Conservation (phyloP, 1,284 basidiomycete genomes). For the Tremellales sp. region DNA sequence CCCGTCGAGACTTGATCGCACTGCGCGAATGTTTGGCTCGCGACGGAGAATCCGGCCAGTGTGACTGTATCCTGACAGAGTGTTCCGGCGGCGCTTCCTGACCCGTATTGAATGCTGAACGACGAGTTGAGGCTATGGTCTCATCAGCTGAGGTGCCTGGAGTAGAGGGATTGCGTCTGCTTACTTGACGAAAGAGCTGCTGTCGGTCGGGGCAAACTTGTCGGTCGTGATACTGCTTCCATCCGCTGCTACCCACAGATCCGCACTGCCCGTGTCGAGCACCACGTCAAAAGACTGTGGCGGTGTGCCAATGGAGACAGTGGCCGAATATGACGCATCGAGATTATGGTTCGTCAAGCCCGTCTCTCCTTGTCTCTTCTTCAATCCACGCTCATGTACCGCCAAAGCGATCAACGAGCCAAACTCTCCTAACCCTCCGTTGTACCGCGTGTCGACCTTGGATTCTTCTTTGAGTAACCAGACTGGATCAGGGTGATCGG, state of each 20-base stretch:
- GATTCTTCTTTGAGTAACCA: slow-evolving; percentile 35
- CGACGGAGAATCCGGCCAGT: slow-evolving; percentile 73
- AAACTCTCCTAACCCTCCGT: slow-evolving; percentile 24
- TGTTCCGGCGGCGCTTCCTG: slow-evolving; percentile 65
- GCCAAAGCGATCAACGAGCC: slow-evolving; percentile 11
- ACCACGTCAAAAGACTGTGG: slow-evolving; percentile 54
- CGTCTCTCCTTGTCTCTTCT: neutral
- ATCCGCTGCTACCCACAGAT: slow-evolving; percentile 50
- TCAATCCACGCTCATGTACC: neutral
- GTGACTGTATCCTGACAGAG: slow-evolving; percentile 69
- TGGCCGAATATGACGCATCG: slow-evolving; percentile 46
- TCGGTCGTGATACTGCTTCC: slow-evolving; percentile 8
- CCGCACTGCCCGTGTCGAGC: slow-evolving; percentile 57
- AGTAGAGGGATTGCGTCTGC: slow-evolving; percentile 1
- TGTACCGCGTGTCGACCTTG: slow-evolving; percentile 35
- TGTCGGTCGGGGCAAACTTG: slow-evolving; percentile 9
- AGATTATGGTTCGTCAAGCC: slow-evolving; percentile 35
- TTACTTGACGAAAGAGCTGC: slow-evolving; percentile 10
- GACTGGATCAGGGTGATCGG: neutral
- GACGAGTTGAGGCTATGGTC: slow-evolving; percentile 20
- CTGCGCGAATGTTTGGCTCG: slow-evolving; percentile 62
- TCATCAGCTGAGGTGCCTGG: neutral
- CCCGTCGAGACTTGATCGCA: slow-evolving; percentile 39
- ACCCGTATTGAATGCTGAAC: slow-evolving; percentile 48
- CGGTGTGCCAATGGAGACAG: slow-evolving; percentile 45